Percentiles rank a stretch among this genome's conserved stretches.
phyloP scores from a whole-genome alignment of 192 early-diverging fungal species.

The Mortierella hygrophila region DNA sequence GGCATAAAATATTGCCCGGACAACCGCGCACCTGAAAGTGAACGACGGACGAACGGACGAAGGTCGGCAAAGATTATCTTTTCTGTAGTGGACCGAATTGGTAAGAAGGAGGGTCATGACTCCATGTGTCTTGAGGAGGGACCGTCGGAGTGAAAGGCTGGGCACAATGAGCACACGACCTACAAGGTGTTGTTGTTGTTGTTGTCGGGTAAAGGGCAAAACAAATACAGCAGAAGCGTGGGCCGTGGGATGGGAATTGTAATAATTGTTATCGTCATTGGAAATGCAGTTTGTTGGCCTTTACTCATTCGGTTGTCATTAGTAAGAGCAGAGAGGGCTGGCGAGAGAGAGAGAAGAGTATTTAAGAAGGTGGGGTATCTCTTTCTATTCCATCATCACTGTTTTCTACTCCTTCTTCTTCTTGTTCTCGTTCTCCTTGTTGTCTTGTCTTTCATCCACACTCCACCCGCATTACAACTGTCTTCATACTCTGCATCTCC shows the following conservation, averaged over 20 bases:
- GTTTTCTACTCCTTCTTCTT: no score
- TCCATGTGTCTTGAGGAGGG: no score
- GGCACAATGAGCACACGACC: not conserved
- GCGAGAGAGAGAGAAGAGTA: not conserved
- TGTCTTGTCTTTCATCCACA: no score
- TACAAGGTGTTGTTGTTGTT: not conserved
- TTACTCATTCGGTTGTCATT: not conserved
- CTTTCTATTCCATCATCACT: no score
- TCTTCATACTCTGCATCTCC: not conserved
- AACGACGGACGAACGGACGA: not conserved
- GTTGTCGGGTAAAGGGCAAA: no score
- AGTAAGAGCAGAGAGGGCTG: not conserved
- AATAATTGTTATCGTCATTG: not conserved
- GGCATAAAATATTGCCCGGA: not conserved
- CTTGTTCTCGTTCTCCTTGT: no score
- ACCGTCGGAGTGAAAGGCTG: not conserved
- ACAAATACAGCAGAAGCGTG: not conserved
- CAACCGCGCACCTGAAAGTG: not conserved
- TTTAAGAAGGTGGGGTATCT: not conserved
- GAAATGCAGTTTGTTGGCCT: not conserved
- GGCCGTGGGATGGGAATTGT: not conserved
- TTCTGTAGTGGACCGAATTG: not conserved
- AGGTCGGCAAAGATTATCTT: not conserved
- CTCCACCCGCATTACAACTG: no score
- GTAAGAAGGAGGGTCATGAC: not conserved